Evolutionary conservation across 2,329 filamentous ascomycete species (phyloP).

Genomic region (Ophiocordyceps sinensis): DNA sequence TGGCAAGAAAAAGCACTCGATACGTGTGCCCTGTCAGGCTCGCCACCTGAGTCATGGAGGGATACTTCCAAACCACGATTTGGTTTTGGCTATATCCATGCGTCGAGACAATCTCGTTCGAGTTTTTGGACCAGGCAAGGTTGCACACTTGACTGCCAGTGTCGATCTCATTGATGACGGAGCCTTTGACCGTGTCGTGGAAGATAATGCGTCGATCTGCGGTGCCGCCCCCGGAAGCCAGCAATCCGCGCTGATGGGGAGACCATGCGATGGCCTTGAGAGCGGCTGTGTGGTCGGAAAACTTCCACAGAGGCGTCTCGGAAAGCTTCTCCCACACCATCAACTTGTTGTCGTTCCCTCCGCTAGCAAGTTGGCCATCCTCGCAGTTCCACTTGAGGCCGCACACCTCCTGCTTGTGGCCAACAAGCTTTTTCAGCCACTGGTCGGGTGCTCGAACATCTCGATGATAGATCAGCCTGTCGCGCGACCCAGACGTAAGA

Average conservation of each 20-base stretch:
- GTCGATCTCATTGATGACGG: slow-evolving; percentile 73
- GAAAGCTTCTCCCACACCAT: slow-evolving; percentile 97
- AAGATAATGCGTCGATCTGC: slow-evolving; percentile 95
- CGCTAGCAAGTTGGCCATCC: slow-evolving; percentile 85
- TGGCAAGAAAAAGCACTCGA: slow-evolving; percentile 86
- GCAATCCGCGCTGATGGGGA: slow-evolving; percentile 80
- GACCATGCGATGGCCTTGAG: slow-evolving; percentile 98
- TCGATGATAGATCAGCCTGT: slow-evolving; percentile 86
- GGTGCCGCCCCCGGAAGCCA: slow-evolving; percentile 93
- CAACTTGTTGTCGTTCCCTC: slow-evolving; percentile 96
- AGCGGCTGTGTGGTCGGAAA: slow-evolving; percentile 85
- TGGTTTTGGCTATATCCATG: slow-evolving; percentile 98
- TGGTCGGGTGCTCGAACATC: slow-evolving; percentile 90
- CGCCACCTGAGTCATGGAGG: slow-evolving; percentile 92
- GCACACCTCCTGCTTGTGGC: slow-evolving; percentile 97
- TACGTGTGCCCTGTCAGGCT: slow-evolving; percentile 94
- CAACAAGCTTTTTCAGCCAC: slow-evolving; percentile 72
- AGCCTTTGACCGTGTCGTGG: slow-evolving; percentile 84
- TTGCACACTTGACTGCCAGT: slow-evolving; percentile 99
- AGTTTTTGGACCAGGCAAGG: slow-evolving; percentile 92
- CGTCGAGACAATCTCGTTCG: slow-evolving; percentile 91
- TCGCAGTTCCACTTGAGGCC: slow-evolving; percentile 95
- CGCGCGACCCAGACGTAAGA: slow-evolving; percentile 84
- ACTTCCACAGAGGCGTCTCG: slow-evolving; percentile 86
- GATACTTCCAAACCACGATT: slow-evolving; percentile 99